Percentiles rank a stretch among this genome's conserved stretches.
Evolutionary conservation across 2,329 filamentous ascomycete species (phyloP).

Genomic region (Colletotrichum simmondsii): DNA sequence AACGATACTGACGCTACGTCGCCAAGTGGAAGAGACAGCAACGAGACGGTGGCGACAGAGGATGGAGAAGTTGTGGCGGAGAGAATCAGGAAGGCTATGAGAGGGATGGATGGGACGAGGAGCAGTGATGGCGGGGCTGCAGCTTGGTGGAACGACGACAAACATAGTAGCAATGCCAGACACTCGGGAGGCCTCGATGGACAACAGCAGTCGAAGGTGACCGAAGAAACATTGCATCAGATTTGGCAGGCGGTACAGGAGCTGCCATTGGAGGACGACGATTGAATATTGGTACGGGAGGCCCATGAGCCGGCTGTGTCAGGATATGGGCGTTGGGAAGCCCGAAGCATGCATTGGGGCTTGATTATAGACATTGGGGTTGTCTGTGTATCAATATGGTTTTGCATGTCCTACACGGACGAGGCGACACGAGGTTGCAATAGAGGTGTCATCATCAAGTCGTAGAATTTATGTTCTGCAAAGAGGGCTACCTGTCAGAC

Average conservation of each 20-base stretch:
- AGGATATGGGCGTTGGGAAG: not conserved
- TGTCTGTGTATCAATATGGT: not conserved
- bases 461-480: not conserved
- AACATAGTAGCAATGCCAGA: not conserved
- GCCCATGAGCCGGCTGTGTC: constrained; percentile 5
- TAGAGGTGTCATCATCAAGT: not conserved
- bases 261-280: constrained; percentile 40
- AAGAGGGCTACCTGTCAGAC: not conserved
- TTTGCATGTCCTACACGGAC: not conserved
- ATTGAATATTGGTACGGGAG: constrained; percentile 10
- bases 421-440: not conserved
- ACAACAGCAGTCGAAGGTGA: not conserved
- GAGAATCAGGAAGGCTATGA: constrained; percentile 19
- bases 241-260: constrained; percentile 47
- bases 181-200: not conserved
- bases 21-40: not conserved
- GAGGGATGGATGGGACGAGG: constrained; percentile 5
- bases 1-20: not conserved
- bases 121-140: constrained; percentile 28
- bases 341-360: not conserved
- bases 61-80: constrained; percentile 5
- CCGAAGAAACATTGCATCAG: constrained; percentile 37
- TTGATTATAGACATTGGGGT: not conserved
- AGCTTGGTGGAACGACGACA: constrained; percentile 31
- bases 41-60: constrained; percentile 6